Evolutionary conservation across 2,329 filamentous ascomycete species (phyloP).

Genomic region (Hortaea werneckii): DNA sequence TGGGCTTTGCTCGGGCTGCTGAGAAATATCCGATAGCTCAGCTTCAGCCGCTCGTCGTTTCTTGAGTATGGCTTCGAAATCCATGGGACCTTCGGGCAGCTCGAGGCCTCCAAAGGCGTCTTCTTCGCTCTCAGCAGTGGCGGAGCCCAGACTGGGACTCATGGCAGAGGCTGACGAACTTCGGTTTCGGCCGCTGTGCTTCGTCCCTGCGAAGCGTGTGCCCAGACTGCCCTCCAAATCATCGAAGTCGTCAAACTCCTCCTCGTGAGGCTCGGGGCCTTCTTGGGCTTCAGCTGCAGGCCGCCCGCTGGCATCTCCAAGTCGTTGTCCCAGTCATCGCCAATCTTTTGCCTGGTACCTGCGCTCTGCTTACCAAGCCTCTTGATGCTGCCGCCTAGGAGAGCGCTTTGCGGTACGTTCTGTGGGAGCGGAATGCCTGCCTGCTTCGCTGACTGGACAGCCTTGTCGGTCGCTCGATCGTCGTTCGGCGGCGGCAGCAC

Average conservation of each 20-base stretch:
- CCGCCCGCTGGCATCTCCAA: constrained; percentile 34
- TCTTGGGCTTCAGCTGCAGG: constrained; percentile 32
- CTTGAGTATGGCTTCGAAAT: constrained; percentile 69
- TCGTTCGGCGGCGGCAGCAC: constrained; percentile 71
- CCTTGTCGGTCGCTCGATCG: constrained; percentile 70
- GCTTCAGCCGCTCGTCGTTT: constrained; percentile 50
- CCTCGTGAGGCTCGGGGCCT: constrained; percentile 18
- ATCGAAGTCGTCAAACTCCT: constrained; percentile 62
- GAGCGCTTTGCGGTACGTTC: constrained; percentile 76
- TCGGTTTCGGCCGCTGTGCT: constrained; percentile 65
- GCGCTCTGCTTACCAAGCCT: constrained; percentile 56
- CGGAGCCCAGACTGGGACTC: constrained; percentile 87
- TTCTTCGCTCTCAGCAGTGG: constrained; percentile 89
- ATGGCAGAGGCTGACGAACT: constrained; percentile 82
- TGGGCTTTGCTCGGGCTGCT: constrained; percentile 26
- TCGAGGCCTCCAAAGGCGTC: constrained; percentile 85
- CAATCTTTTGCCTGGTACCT: constrained; percentile 28
- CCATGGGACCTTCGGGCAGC: constrained; percentile 70
- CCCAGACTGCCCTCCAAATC: constrained; percentile 93
- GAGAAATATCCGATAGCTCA: constrained; percentile 23
- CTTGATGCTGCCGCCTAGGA: constrained; percentile 89
- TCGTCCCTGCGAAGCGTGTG: constrained; percentile 79
- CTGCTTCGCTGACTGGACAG: constrained; percentile 75
- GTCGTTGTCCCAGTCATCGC: constrained; percentile 43
- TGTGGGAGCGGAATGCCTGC: constrained; percentile 85